phyloP scores from a whole-genome alignment of 2,329 filamentous ascomycete genomes.

The Tolypocladium ophioglossoides region DNA sequence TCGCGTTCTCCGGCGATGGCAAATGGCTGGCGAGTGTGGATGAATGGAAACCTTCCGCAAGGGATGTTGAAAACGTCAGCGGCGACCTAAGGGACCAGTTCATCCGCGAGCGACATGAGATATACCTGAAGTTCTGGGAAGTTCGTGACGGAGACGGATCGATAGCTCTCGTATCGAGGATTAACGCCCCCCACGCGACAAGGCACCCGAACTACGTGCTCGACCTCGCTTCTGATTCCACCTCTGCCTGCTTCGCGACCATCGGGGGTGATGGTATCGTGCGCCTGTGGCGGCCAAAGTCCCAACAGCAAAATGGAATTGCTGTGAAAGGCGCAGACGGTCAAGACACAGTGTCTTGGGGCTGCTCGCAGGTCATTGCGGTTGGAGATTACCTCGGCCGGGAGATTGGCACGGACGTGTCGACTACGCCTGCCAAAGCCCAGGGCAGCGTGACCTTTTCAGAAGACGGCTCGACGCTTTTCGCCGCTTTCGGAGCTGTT shows the following conservation, averaged over 20 bases:
- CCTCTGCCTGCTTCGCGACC: slow-evolving; percentile 65
- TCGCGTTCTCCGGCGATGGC: slow-evolving; percentile 71
- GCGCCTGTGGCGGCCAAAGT: slow-evolving; percentile 71
- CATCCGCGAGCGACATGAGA: slow-evolving; percentile 49
- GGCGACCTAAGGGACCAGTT: slow-evolving; percentile 31
- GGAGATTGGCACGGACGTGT: slow-evolving; percentile 18
- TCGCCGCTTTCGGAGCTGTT: slow-evolving; percentile 47
- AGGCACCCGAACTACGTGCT: slow-evolving; percentile 50
- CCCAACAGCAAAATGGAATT: slow-evolving; percentile 57
- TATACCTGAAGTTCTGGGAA: slow-evolving; percentile 86
- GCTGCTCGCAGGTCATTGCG: slow-evolving; percentile 49
- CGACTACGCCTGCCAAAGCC: slow-evolving; percentile 17
- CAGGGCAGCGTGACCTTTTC: slow-evolving; percentile 68
- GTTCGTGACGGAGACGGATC: slow-evolving; percentile 43
- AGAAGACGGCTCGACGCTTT: slow-evolving; percentile 75
- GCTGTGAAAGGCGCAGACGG: slow-evolving; percentile 47
- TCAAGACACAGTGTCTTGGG: slow-evolving; percentile 62
- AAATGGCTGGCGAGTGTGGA: slow-evolving; percentile 88
- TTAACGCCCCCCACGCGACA: slow-evolving; percentile 71
- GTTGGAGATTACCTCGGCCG: slow-evolving; percentile 41
- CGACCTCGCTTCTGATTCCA: slow-evolving; percentile 61
- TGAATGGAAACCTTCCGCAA: slow-evolving; percentile 68
- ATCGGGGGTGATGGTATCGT: slow-evolving; percentile 71
- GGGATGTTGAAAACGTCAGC: slow-evolving; percentile 47
- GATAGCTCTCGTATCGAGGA: slow-evolving; percentile 71